A percentile compares a stretch with the other conserved stretches of the same genome.
phyloP scores from a whole-genome alignment of 352 stramenopile genomes.

The Phytophthora kernoviae region DNA sequence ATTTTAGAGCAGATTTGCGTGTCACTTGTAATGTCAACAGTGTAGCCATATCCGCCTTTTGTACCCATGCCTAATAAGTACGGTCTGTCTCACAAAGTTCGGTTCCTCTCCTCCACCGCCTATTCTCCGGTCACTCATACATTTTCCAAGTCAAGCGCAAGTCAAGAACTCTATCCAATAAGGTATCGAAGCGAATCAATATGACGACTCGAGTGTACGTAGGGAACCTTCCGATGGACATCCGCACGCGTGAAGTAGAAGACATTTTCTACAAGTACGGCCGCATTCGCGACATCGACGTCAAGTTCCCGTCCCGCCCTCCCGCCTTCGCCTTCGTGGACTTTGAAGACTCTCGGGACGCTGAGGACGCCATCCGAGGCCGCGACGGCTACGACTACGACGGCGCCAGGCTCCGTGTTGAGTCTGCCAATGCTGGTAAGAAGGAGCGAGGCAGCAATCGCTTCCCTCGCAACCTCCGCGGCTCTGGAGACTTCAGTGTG shows the following conservation, averaged over 20 bases:
- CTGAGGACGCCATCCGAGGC: slow-evolving; percentile 63
- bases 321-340: slow-evolving; percentile 74
- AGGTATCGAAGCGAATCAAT: no score
- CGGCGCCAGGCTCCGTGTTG: slow-evolving; percentile 60
- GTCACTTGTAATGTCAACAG: no score
- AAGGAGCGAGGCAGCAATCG: slow-evolving; percentile 27
- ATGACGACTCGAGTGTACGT: slow-evolving; percentile 68
- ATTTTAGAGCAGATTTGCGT: no score
- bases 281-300: slow-evolving; percentile 61
- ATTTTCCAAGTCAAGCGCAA: slow-evolving; percentile 29
- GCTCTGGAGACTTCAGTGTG: slow-evolving; percentile 58
- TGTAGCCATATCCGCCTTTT: slow-evolving; percentile 1
- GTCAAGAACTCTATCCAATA: slow-evolving; percentile 1
- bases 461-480: slow-evolving; percentile 55
- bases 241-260: slow-evolving; percentile 76
- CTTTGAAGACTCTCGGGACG: slow-evolving; percentile 73
- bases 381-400: slow-evolving; percentile 65
- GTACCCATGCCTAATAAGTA: slow-evolving; percentile 1
- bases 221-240: slow-evolving; percentile 75
- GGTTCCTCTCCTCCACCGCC: no score
- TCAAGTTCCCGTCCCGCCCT: slow-evolving; percentile 74
- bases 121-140: slow-evolving; percentile 39
- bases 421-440: slow-evolving; percentile 47
- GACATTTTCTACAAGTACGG: slow-evolving; percentile 81
- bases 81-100: no score